A percentile compares a stretch with the other conserved stretches of the same genome.
Conservation (phyloP, 2,329 filamentous ascomycete genomes). For the Annulohypoxylon truncatum region DNA sequence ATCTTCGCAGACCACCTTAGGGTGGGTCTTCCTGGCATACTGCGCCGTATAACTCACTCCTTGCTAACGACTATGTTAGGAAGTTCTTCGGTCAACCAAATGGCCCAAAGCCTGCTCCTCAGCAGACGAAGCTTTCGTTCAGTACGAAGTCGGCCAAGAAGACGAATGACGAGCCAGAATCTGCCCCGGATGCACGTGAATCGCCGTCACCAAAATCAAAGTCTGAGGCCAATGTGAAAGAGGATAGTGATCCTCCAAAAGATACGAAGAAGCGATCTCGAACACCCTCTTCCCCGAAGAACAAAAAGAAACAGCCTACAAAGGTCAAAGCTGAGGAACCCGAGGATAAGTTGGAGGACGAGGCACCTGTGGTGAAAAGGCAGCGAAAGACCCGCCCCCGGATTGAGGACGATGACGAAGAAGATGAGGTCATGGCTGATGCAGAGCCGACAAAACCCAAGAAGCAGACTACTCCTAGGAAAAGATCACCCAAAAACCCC, state of each 20-base stretch:
- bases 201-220: constrained; percentile 39
- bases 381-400: constrained; percentile 60
- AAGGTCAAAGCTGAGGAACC: constrained; percentile 50
- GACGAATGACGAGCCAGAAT: constrained; percentile 50
- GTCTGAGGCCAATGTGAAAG: constrained; percentile 50
- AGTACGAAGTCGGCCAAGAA: constrained; percentile 65
- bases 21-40: constrained; percentile 43
- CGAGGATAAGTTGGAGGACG: constrained; percentile 58
- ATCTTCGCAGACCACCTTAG: constrained; percentile 51
- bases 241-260: constrained; percentile 54
- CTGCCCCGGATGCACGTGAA: constrained; percentile 33
- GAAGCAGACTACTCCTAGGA: constrained; percentile 48
- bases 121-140: constrained; percentile 85
- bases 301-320: constrained; percentile 40
- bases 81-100: constrained; percentile 84
- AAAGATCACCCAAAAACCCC: constrained; percentile 49
- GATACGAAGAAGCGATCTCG: constrained; percentile 62
- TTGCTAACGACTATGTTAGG: constrained; percentile 59
- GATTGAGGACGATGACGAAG: constrained; percentile 64
- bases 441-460: constrained; percentile 46
- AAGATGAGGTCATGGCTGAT: constrained; percentile 56
- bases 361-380: constrained; percentile 71
- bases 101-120: constrained; percentile 69
- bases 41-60: neutral
- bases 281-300: constrained; percentile 41